These are phyloP conservation scores for Botrytis galanthina DNA, from an alignment of 2,329 filamentous ascomycete genomes.

Conservation along the genomic window DNA sequence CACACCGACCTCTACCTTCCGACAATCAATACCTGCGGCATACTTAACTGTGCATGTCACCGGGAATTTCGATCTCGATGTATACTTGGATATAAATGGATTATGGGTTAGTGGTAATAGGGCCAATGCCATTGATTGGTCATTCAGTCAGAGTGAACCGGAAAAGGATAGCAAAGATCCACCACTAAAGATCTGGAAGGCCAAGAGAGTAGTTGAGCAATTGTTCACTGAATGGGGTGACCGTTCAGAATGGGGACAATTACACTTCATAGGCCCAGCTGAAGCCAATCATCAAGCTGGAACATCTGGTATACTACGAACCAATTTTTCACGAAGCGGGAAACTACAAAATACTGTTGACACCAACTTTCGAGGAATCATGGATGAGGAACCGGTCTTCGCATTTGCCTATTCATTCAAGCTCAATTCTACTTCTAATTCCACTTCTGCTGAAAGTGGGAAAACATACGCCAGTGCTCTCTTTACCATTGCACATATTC, in stretches of 20 bases:
- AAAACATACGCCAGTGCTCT: slow-evolving; percentile 52
- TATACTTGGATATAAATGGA: slow-evolving; percentile 68
- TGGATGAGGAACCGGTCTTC: slow-evolving; percentile 78
- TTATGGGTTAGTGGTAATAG: slow-evolving; percentile 81
- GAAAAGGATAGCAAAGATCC: slow-evolving; percentile 40
- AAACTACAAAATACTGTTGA: slow-evolving; percentile 66
- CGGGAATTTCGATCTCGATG: slow-evolving; percentile 61
- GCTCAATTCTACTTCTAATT: slow-evolving; percentile 43
- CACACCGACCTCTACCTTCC: slow-evolving; percentile 36
- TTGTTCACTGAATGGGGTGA: slow-evolving; percentile 73
- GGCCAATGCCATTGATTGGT: slow-evolving; percentile 69
- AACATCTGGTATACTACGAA: slow-evolving; percentile 62
- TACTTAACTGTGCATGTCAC: slow-evolving; percentile 71
- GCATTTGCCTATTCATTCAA: slow-evolving; percentile 69
- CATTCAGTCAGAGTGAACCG: slow-evolving; percentile 49
- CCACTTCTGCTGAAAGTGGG: slow-evolving; percentile 28
- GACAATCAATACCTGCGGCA: slow-evolving; percentile 59
- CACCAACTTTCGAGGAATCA: slow-evolving; percentile 63
- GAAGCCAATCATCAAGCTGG: slow-evolving; percentile 69
- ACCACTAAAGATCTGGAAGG: slow-evolving; percentile 64
- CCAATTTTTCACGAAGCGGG: slow-evolving; percentile 66
- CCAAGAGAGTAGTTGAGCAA: slow-evolving; percentile 59
- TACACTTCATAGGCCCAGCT: slow-evolving; percentile 72
- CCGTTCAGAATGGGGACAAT: slow-evolving; percentile 77
- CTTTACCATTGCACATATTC: slow-evolving; percentile 75